These are phyloP conservation scores for Phoma sp. DNA, from an alignment of 2,329 filamentous ascomycete genomes.

Conservation along the genomic window DNA sequence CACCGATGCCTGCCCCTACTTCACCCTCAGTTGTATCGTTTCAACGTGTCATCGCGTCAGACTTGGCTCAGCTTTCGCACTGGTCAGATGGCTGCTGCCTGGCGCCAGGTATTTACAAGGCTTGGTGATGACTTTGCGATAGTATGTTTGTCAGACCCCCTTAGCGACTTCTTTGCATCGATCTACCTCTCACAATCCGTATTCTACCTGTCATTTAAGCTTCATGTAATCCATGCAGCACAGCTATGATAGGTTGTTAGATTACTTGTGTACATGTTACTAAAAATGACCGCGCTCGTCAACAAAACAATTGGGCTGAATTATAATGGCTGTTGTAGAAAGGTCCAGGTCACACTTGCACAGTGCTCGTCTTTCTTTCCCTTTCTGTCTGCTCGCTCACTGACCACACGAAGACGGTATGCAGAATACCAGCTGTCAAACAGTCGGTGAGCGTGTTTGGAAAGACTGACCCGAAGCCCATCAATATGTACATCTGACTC, in stretches of 20 bases:
- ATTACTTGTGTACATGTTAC: too few relatives aligned
- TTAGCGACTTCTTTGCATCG: not conserved
- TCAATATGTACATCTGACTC: conserved; percentile 4
- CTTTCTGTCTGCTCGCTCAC: conserved; percentile 1
- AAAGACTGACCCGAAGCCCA: not conserved
- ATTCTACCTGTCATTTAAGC: not conserved
- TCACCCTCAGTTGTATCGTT: conserved; percentile 3
- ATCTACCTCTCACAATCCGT: not conserved
- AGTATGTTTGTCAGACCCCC: not conserved
- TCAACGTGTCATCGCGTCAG: conserved; percentile 3
- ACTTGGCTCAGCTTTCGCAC: not conserved
- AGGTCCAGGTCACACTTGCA: too few relatives aligned
- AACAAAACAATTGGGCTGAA: too few relatives aligned
- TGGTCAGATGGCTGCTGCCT: conserved; percentile 8
- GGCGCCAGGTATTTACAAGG: not conserved
- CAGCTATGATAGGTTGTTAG: not conserved
- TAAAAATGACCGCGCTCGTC: too few relatives aligned
- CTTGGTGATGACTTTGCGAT: not conserved
- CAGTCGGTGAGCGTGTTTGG: conserved; percentile 27
- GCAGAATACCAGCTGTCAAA: not conserved
- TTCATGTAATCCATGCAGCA: not conserved
- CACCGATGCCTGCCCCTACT: conserved; percentile 1
- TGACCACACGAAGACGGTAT: not conserved
- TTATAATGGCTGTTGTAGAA: too few relatives aligned
- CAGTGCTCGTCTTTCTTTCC: not conserved